Conservation (phyloP, 1,284 basidiomycete species). For the Termitomyces sp. region DNA sequence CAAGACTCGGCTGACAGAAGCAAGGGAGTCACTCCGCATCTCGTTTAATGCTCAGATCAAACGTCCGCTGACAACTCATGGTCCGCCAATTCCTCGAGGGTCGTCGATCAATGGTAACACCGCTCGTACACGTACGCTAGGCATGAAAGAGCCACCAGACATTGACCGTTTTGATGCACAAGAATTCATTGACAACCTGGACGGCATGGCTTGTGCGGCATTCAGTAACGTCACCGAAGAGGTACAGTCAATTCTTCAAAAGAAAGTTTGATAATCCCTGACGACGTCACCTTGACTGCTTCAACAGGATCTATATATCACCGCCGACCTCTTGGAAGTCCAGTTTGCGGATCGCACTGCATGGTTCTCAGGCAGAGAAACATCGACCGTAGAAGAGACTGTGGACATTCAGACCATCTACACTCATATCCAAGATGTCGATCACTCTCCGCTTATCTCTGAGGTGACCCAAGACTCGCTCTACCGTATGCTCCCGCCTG, state of each 20-base stretch:
- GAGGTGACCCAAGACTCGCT: constrained; percentile 63
- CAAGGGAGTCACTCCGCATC: constrained; percentile 36
- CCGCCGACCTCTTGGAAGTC: constrained; percentile 71
- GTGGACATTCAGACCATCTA: constrained; percentile 74
- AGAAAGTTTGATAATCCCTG: constrained; percentile 8
- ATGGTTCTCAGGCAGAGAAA: constrained; percentile 65
- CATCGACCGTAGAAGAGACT: constrained; percentile 46
- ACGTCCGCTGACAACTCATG: constrained; percentile 46
- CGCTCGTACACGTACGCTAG: constrained; percentile 37
- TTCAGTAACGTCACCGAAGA: constrained; percentile 72
- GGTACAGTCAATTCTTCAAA: constrained; percentile 33
- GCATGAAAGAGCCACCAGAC: constrained; percentile 53
- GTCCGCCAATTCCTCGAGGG: constrained; percentile 22
- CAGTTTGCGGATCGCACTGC: constrained; percentile 72
- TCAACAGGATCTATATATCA: constrained; percentile 64
- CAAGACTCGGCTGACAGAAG: constrained; percentile 42
- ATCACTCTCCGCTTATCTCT: constrained; percentile 64
- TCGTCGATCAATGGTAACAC: constrained; percentile 18
- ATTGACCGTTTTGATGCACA: constrained; percentile 63
- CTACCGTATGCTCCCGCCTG: constrained; percentile 69
- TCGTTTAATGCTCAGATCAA: constrained; percentile 56
- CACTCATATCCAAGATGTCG: constrained; percentile 62
- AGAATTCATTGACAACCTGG: constrained; percentile 66
- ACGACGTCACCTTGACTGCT: constrained; percentile 1
- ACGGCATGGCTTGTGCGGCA: constrained; percentile 67